Base-by-base conservation (phyloP, 2,329 filamentous ascomycete species). In the Alternaria infectoria region DNA sequence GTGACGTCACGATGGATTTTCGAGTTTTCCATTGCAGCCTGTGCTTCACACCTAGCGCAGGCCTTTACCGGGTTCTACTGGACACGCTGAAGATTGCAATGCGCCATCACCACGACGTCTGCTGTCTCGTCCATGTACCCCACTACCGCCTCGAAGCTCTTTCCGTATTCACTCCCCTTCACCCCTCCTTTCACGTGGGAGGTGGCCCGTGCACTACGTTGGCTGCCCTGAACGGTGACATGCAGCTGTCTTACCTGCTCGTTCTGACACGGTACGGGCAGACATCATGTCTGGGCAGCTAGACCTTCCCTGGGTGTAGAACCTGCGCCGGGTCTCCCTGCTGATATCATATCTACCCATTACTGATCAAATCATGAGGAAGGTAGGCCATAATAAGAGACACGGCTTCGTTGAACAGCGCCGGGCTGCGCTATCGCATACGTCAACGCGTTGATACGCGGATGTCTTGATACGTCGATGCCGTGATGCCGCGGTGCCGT, bases 1-100 rank as follows among this genome's bases (percentile, higher is more conserved):
- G 54, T 67, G 59, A 68, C 65, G 67, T 68, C 62, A 66, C 57
- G 57, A 61, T 69, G 59, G 62, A 59, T 54, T 52, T 65, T 65
- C 36, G 61, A 59, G 57, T 62, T 69, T 67, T 67, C 62, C 60
- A 62, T 63, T n/a, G 23, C 45, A 46, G 62, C 50, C 61, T 62
- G 62, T 68, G 62, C 67, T 54, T 59, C 13, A 11, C 36, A 30
- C 26, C 49, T 19, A 54, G 54, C 26, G 45, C 58, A 56, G n/a
- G 28, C 45, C 30, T 36, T 46, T 64, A 25, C 55, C 40, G 44
- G 51, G 54, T 45, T 40, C 19, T 47, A 47, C 52, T 57, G 19
- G 55, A 19, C 28, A 26, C 28, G 50, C 46, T 32, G 45, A 36
- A 57, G 51, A 44, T 28, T 61, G 19, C 19, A 23, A 32, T 26